Conservation (phyloP, 108 stramenopile species). For the Fragilaria crotonensis region DNA sequence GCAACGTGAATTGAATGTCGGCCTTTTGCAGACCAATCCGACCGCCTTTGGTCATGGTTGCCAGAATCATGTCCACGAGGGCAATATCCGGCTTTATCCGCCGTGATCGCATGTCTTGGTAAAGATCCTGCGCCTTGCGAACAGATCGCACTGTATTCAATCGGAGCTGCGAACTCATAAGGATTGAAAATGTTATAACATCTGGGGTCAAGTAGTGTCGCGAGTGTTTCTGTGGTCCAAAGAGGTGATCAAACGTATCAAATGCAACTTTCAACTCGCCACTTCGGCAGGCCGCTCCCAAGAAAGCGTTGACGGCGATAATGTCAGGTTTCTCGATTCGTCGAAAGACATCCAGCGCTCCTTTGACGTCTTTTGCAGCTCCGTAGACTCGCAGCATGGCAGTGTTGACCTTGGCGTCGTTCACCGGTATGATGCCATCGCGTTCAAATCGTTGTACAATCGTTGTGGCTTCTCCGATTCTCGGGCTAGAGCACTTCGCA, state of each 20-base stretch:
- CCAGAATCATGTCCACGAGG: conserved; percentile 64
- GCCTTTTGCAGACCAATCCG: conserved; percentile 28
- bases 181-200: conserved; percentile 67
- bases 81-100: conserved; percentile 54
- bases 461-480: conserved; percentile 49
- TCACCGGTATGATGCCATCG: conserved; percentile 26
- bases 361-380: conserved; percentile 36
- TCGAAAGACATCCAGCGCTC: conserved; percentile 41
- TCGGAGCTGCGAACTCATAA: conserved; percentile 52
- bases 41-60: conserved; percentile 37
- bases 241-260: conserved; percentile 37
- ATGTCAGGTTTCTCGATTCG: conserved; percentile 48
- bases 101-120: conserved; percentile 60
- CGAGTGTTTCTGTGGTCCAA: conserved; percentile 23
- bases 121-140: conserved; percentile 34
- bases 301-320: conserved; percentile 64
- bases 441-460: conserved; percentile 43
- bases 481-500: conserved; percentile 47
- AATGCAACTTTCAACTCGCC: conserved; percentile 43
- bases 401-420: conserved; percentile 45
- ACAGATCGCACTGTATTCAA: conserved; percentile 34
- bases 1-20: conserved; percentile 48
- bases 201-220: conserved; percentile 31
- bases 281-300: conserved; percentile 57
- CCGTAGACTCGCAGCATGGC: conserved; percentile 59